Conservation (phyloP, 768 basidiomycete genomes). For the Trichaptum fuscoviolaceum region DNA sequence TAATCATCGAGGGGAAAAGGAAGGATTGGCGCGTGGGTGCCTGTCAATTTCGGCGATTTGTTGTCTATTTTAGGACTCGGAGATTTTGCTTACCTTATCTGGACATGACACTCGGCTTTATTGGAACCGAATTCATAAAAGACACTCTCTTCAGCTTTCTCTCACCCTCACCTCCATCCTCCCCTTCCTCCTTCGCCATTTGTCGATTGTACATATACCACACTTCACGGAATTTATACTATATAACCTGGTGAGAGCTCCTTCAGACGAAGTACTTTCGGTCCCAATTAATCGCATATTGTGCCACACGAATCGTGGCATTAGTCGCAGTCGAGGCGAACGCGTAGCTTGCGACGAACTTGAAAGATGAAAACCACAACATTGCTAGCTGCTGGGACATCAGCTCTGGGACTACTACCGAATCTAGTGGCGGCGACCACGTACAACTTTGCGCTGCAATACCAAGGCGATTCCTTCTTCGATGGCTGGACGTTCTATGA, state of each 20-base stretch:
- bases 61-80: neutral
- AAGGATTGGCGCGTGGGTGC: neutral
- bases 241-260: neutral
- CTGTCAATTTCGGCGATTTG: neutral
- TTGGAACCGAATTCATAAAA: neutral
- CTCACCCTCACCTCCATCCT: neutral
- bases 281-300: neutral
- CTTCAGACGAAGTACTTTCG: neutral
- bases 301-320: neutral
- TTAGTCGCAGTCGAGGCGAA: neutral
- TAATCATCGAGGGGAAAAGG: neutral
- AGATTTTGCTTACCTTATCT: neutral
- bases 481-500: conserved; percentile 64
- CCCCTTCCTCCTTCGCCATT: neutral
- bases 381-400: neutral
- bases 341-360: neutral
- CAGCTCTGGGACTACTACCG: neutral
- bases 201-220: neutral
- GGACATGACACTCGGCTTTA: neutral
- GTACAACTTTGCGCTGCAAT: conserved; percentile 52
- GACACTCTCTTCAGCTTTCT: neutral
- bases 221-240: neutral
- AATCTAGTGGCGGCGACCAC: conserved; percentile 4
- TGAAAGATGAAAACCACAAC: neutral
- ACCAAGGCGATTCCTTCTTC: conserved; percentile 59